A percentile compares a stretch with the other conserved stretches of the same genome.
Evolutionary conservation across 768 basidiomycete species (phyloP).

Genomic region (Suillus americanus): DNA sequence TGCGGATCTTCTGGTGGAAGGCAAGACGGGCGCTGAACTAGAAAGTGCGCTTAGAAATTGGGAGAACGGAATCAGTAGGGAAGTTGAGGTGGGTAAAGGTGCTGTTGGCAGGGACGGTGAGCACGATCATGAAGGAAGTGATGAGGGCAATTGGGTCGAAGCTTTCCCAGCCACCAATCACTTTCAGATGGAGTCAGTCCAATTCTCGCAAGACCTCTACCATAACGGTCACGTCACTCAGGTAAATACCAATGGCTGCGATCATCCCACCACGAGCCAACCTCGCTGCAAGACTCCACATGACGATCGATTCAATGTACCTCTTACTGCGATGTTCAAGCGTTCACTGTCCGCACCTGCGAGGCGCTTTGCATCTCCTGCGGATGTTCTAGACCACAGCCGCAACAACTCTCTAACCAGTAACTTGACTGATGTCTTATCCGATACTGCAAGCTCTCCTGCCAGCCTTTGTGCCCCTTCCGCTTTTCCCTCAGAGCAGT

Average conservation of each 20-base stretch:
- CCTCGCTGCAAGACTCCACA: slow-evolving; percentile 30
- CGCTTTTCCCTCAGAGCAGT: slow-evolving; percentile 17
- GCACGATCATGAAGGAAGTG: slow-evolving; percentile 18
- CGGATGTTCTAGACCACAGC: slow-evolving; percentile 14
- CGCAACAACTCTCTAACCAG: slow-evolving; percentile 28
- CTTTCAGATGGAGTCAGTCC: slow-evolving; percentile 9
- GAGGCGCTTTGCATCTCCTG: slow-evolving; percentile 18
- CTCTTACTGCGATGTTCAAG: slow-evolving; percentile 65
- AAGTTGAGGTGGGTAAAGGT: slow-evolving; percentile 7
- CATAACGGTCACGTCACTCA: neutral
- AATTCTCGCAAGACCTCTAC: neutral
- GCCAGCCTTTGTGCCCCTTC: slow-evolving; percentile 12
- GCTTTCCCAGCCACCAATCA: slow-evolving; percentile 14
- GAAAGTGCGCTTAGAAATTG: slow-evolving; percentile 61
- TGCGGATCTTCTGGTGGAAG: slow-evolving; percentile 62
- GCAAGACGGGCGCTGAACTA: slow-evolving; percentile 63
- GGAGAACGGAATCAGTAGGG: slow-evolving; percentile 20
- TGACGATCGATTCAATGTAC: slow-evolving; percentile 40
- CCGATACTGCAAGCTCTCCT: slow-evolving; percentile 26
- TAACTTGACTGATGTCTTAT: slow-evolving; percentile 30
- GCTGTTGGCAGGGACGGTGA: slow-evolving; percentile 8
- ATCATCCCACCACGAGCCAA: slow-evolving; percentile 11
- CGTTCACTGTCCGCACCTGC: slow-evolving; percentile 61
- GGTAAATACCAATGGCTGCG: slow-evolving; percentile 6
- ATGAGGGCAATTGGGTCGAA: slow-evolving; percentile 20